Conservation (phyloP, 2,329 filamentous ascomycete species). For the Colletotrichum paranaense region DNA sequence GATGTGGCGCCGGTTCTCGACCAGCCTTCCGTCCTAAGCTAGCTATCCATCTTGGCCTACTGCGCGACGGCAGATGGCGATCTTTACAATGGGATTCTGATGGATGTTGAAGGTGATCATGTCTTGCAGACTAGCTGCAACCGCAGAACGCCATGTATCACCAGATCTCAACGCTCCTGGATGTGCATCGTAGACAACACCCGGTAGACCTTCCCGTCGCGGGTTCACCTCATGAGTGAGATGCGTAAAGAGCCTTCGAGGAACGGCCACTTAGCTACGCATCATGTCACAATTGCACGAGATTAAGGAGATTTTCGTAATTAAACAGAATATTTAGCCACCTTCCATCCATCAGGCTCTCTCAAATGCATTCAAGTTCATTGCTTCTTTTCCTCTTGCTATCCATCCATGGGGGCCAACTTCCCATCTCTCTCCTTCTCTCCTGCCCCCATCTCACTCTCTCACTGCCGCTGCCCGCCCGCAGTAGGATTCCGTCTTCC, state of each 20-base stretch:
- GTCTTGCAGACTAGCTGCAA: neutral
- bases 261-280: neutral
- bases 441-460: neutral
- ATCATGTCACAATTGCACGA: neutral
- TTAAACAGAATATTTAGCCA: conserved; percentile 38
- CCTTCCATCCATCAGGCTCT: conserved; percentile 32
- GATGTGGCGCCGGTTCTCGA: conserved; percentile 10
- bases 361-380: conserved; percentile 37
- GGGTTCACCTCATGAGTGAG: neutral
- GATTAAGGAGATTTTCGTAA: conserved; percentile 36
- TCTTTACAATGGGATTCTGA: neutral
- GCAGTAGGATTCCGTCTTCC: neutral
- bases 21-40: neutral
- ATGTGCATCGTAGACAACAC: neutral
- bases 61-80: neutral
- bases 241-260: neutral
- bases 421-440: conserved; percentile 1
- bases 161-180: neutral
- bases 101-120: neutral
- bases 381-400: conserved; percentile 37
- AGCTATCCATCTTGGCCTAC: neutral
- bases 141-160: neutral
- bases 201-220: neutral
- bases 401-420: conserved; percentile 31
- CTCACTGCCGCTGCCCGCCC: neutral